Evolutionary conservation across 441 rosid species (phyloP).

Genomic region (Euphorbia corollata): DNA sequence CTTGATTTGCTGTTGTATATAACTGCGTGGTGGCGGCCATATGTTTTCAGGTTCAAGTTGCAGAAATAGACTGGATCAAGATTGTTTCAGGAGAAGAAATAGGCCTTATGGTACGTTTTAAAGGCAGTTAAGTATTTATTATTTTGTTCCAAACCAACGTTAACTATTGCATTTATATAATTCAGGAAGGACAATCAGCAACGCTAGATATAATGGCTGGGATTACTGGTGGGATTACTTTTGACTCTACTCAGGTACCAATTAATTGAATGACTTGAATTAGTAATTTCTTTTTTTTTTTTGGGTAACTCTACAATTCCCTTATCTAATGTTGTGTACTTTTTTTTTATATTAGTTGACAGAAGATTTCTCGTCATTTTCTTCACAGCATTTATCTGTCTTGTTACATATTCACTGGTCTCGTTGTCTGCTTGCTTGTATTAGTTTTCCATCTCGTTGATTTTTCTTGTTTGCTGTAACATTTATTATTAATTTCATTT

Average conservation of each 20-base stretch:
- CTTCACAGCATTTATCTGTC: slow-evolving; percentile 18
- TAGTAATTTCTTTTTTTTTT: slow-evolving; percentile 16
- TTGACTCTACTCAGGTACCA: slow-evolving; percentile 74
- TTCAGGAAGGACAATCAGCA: slow-evolving; percentile 70
- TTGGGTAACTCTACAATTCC: slow-evolving; percentile 15
- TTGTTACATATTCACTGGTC: slow-evolving; percentile 14
- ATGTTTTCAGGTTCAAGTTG: slow-evolving; percentile 72
- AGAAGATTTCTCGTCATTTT: not conserved
- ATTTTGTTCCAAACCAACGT: slow-evolving; percentile 16
- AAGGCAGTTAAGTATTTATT: slow-evolving; percentile 6
- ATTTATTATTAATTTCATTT: slow-evolving; percentile 1
- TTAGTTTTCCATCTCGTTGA: slow-evolving; percentile 5
- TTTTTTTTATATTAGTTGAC: slow-evolving; percentile 2
- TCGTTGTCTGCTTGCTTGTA: slow-evolving; percentile 3
- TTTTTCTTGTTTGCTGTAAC: slow-evolving; percentile 9
- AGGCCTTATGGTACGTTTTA: slow-evolving; percentile 68
- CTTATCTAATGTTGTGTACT: slow-evolving; percentile 2
- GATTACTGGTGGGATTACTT: slow-evolving; percentile 56
- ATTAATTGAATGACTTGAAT: slow-evolving; percentile 12
- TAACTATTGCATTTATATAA: slow-evolving; percentile 20
- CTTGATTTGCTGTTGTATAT: slow-evolving; percentile 4
- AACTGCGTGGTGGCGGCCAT: slow-evolving; percentile 15
- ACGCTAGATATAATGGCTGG: slow-evolving; percentile 63
- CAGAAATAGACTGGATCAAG: slow-evolving; percentile 92
- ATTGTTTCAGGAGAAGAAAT: slow-evolving; percentile 66